Conservation (phyloP, 371 early-diverging fungal genomes). For the Fennellomyces sp. region DNA sequence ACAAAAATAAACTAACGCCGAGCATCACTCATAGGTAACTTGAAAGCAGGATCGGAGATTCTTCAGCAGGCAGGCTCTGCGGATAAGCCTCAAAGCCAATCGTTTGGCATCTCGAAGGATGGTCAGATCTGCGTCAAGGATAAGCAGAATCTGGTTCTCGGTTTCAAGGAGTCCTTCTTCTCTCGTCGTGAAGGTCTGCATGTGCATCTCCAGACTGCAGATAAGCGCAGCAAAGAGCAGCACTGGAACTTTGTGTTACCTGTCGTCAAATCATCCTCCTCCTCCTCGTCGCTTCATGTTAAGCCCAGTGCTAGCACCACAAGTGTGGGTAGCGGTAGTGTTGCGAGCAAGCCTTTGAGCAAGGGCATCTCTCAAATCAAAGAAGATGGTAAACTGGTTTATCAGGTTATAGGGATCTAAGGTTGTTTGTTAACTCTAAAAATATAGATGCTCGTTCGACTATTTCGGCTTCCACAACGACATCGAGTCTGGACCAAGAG, state of each 20-base stretch:
- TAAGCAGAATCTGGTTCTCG: conserved; percentile 49
- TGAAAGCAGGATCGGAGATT: conserved; percentile 52
- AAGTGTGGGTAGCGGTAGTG: conserved; percentile 18
- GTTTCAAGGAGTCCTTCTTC: conserved; percentile 55
- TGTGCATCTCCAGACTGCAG: conserved; percentile 47
- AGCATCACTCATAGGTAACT: conserved; percentile 25
- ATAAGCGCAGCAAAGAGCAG: conserved; percentile 46
- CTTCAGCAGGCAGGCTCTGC: conserved; percentile 45
- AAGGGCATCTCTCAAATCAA: conserved; percentile 32
- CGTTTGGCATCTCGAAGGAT: conserved; percentile 36
- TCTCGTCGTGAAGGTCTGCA: conserved; percentile 49
- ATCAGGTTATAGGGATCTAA: background rate
- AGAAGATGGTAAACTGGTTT: conserved; percentile 47
- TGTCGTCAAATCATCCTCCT: conserved; percentile 26
- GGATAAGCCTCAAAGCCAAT: conserved; percentile 29
- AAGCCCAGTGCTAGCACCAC: conserved; percentile 20
- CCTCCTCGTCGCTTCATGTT: conserved; percentile 2
- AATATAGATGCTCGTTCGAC: conserved; percentile 37
- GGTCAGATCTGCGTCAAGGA: conserved; percentile 49
- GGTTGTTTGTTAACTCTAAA: background rate
- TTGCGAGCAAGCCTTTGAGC: conserved; percentile 14
- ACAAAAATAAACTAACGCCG: background rate
- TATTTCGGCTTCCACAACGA: conserved; percentile 27
- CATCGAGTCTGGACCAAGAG: conserved; percentile 38
- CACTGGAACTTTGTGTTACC: conserved; percentile 52